Conservation (phyloP, 2,329 filamentous ascomycete genomes). For the Pseudopyrenochaeta lycopersici region DNA sequence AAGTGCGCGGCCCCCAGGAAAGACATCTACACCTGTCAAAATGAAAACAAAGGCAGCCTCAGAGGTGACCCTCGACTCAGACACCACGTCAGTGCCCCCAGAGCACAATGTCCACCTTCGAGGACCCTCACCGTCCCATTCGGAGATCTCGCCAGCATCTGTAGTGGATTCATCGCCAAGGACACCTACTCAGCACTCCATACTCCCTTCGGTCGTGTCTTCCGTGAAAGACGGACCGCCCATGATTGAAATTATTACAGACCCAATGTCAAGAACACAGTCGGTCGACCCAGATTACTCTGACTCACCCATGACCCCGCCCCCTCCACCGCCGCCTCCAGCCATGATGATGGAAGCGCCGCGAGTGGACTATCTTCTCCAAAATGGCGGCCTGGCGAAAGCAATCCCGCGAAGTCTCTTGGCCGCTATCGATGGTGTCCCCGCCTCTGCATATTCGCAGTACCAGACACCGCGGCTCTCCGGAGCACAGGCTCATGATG, state of each 20-base stretch:
- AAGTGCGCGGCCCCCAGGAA: slow-evolving; percentile 26
- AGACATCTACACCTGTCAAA: slow-evolving; percentile 31
- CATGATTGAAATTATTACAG: slow-evolving; percentile 55
- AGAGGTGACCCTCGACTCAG: slow-evolving; percentile 55
- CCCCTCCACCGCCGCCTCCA: slow-evolving; percentile 77
- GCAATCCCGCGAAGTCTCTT: slow-evolving; percentile 78
- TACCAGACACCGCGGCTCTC: slow-evolving; percentile 61
- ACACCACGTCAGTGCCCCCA: slow-evolving; percentile 57
- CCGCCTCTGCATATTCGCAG: slow-evolving; percentile 67
- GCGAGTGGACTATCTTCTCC: slow-evolving; percentile 89
- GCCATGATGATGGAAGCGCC: slow-evolving; percentile 73
- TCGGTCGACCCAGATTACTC: slow-evolving; percentile 50
- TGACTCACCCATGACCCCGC: slow-evolving; percentile 63
- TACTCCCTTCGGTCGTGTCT: slow-evolving; percentile 44
- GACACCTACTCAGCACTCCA: slow-evolving; percentile 54
- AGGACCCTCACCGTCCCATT: slow-evolving; percentile 42
- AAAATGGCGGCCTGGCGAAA: slow-evolving; percentile 82
- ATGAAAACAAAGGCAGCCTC: slow-evolving; percentile 48
- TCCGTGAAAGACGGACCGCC: slow-evolving; percentile 48
- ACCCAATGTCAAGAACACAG: slow-evolving; percentile 47
- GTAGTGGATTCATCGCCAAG: slow-evolving; percentile 56
- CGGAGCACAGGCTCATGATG: slow-evolving; percentile 60
- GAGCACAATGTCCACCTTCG: slow-evolving; percentile 41
- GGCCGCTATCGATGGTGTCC: slow-evolving; percentile 66
- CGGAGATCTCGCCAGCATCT: slow-evolving; percentile 52